Conservation (phyloP, 306 rosid species). For the Gynostemma pentaphyllum region DNA sequence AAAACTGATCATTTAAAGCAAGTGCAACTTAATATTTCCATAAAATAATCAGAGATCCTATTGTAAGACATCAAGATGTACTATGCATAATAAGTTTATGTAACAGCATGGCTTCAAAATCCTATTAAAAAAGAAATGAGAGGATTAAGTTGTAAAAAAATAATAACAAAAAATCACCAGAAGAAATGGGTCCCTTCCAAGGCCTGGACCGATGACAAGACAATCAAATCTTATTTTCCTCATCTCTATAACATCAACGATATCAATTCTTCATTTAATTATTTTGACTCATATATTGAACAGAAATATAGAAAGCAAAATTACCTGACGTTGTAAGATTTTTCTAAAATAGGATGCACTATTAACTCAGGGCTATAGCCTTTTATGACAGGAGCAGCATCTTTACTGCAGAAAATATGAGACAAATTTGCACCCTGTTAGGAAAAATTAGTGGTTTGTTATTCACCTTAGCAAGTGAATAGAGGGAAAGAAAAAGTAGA, state of each 20-base stretch:
- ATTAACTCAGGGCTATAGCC: conserved; percentile 89
- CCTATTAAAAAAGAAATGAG: neutral
- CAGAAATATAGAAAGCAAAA: conserved; percentile 6
- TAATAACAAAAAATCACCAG: conserved; percentile 33
- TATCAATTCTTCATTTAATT: conserved; percentile 10
- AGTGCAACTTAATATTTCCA: neutral
- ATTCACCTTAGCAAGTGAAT: neutral
- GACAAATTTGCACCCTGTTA: conserved; percentile 88
- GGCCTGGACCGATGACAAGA: conserved; percentile 94
- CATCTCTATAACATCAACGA: conserved; percentile 46
- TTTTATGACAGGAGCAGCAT: conserved; percentile 79
- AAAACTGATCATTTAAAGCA: neutral
- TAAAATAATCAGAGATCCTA: neutral
- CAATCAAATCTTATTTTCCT: conserved; percentile 74
- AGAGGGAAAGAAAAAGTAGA: neutral
- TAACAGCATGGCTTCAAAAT: neutral
- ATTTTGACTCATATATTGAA: neutral
- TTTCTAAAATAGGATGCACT: conserved; percentile 79
- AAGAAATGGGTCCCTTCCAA: conserved; percentile 88
- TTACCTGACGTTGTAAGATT: conserved; percentile 66
- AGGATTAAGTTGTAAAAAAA: neutral
- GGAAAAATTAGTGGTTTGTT: neutral
- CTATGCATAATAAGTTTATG: neutral
- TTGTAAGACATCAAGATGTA: neutral
- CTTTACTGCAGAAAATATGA: conserved; percentile 87